Evolutionary conservation across 176 grass and related monocot genomes (phyloP).

Genomic region (Thinopyrum elongatum): DNA sequence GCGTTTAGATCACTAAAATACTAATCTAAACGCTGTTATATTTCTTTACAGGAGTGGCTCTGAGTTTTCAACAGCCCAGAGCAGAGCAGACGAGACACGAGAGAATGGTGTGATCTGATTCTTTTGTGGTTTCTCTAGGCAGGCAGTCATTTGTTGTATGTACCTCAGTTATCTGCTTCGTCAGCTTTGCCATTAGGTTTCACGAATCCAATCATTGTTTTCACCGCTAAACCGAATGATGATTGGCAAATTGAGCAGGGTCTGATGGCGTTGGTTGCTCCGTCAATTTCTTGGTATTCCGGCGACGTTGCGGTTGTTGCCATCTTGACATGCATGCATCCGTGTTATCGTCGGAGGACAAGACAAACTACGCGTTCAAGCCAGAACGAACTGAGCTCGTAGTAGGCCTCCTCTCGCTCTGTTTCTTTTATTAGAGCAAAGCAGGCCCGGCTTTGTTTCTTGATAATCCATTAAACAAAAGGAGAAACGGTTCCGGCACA

Average conservation of each 20-base stretch:
- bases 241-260: background rate
- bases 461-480: too few species aligned
- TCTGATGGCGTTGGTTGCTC: background rate
- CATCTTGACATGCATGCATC: constrained; percentile 7
- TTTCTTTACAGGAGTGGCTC: too few species aligned
- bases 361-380: constrained; percentile 16
- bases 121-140: background rate
- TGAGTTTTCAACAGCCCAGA: background rate
- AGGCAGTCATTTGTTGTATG: background rate
- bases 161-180: background rate
- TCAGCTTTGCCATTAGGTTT: background rate
- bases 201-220: background rate
- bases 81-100: background rate
- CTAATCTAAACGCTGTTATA: too few species aligned
- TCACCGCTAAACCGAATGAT: background rate
- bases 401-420: background rate
- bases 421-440: background rate
- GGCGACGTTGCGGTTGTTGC: constrained; percentile 23
- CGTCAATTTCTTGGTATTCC: constrained; percentile 15
- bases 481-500: too few species aligned
- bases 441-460: background rate
- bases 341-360: background rate
- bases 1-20: too few species aligned
- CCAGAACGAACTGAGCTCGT: background rate
- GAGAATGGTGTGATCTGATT: background rate